Evolutionary conservation across 108 stramenopile species (phyloP), one percentile per base, ranked within the genome.

Genomic region (Tribonema minus): DNA sequence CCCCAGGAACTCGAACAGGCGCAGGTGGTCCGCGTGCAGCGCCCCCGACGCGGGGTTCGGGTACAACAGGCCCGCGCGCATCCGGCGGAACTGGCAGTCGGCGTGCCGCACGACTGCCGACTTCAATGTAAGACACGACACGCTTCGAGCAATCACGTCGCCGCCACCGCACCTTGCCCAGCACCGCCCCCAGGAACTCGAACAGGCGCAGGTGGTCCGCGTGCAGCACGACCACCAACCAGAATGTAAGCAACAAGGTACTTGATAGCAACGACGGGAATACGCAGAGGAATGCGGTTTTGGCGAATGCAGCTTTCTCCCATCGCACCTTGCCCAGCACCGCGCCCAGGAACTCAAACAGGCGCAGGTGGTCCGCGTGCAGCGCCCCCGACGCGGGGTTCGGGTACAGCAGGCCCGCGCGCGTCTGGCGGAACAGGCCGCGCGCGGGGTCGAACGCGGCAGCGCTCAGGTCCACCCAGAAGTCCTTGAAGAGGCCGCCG

Each of bases 401-500:
- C 0, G 97, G 97, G 69, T 95, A 98, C 88, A 98, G 86, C 54
- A 89, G 73, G 0, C 73, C 73, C 64, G 59, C 64, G 27, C 92
- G 91, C 60, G 67, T 78, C 0, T 92, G 89, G 33, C 81, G 74
- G 79, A 99, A 99, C 25, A 99, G 82, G 33, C 94, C 95, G 69
- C 90, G 95, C 72, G 88, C 88, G 27, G 90, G 90, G 81, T 94
- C 88, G 80, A 99, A 99, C 26, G 93, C 93, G 60, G 91, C 82
- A 7, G 82, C 89, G 35, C 88, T 87, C 7, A 97, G 80, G 66
- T 94, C 93, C 64, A 85, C 86, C 86, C 83, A 95, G 72, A 96
- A 96, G 65, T 99, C 98, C 88, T 99, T 99, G 84, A 97, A 97
- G 9, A 99, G 88, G 3, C 98, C 98, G 26, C 98, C 98, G 38